These are phyloP conservation scores for Kluyveromyces lactis DNA, from an alignment of 805 yeast species.

Conservation along the genomic window DNA sequence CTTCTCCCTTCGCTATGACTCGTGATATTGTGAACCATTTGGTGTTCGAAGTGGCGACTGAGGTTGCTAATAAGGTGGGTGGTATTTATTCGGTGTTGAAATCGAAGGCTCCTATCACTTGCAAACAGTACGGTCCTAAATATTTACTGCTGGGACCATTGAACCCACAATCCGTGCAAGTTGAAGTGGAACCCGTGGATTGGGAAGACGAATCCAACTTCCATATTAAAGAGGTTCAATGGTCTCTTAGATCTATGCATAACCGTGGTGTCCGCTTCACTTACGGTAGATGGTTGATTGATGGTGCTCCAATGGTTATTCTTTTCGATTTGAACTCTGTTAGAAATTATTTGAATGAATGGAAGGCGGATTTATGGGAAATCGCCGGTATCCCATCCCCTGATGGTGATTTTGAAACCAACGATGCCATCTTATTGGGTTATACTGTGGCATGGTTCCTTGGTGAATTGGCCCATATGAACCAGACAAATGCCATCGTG, in stretches of 20 bases:
- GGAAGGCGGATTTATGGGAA: constrained; percentile 92
- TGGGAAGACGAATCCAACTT: constrained; percentile 39
- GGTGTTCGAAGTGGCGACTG: constrained; percentile 91
- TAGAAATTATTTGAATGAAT: constrained; percentile 61
- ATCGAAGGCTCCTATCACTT: constrained; percentile 94
- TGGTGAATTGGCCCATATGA: constrained; percentile 84
- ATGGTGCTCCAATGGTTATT: constrained; percentile 92
- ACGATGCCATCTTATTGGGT: constrained; percentile 88
- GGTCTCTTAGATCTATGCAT: constrained; percentile 69
- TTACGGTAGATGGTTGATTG: constrained; percentile 95
- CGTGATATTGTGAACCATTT: constrained; percentile 84
- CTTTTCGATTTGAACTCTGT: constrained; percentile 83
- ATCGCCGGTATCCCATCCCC: constrained; percentile 92
- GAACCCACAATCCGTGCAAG: constrained; percentile 62
- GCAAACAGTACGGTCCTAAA: constrained; percentile 82
- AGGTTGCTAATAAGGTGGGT: constrained; percentile 95
- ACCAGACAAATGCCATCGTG: constrained; percentile 79
- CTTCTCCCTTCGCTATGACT: no score
- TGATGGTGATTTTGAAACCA: constrained; percentile 76
- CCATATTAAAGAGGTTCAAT: constrained; percentile 36
- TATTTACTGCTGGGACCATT: constrained; percentile 85
- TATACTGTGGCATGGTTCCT: constrained; percentile 94
- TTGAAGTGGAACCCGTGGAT: constrained; percentile 72
- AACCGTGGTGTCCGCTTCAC: constrained; percentile 73
- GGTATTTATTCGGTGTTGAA: constrained; percentile 96